Evolutionary conservation across 129 eudicot genomes (phyloP), one percentile per base, ranked within the genome.

Genomic region (Artemisia tridentata): DNA sequence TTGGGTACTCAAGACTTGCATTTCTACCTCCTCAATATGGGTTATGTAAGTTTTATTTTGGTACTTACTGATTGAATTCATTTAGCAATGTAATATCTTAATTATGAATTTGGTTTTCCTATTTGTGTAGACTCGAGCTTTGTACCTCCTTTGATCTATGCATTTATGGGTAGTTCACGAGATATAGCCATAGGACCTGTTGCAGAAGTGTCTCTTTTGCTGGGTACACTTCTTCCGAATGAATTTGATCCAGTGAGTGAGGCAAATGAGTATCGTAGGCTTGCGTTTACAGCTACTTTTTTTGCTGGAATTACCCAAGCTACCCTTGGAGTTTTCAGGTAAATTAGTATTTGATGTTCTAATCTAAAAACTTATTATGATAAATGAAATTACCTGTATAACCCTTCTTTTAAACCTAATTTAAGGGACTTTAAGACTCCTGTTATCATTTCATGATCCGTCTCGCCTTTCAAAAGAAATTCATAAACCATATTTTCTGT

Each of bases 121-220:
- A 49, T 17, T 20, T 64, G 11, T 73, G 76, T 83, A 91, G 97
- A 91, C 61, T 88, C 96, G 11, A 91, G 96, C 80, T 85, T 91
- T 74, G 97, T 91, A 61, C 96, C 97, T 3, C 97, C 97, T 38
- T 62, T 91, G 76, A 75, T 91, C 20, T 91, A 91, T 71, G 92
- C 97, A 38, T 85, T 88, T 77, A 88, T 91, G 97, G 97, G 97
- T 69, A 91, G 97, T 73, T 91, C 97, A 47, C 75, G 91, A 67
- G 97, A 91, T 80, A 87, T 91, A 77, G 97, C 97, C 50, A 91
- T 91, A 7, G 97, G 97, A 41, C 97, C 97, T 5, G 97, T 91
- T 61, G 96, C 97, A 59, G 96, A 86, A 12, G 96, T 91, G 11
- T 91, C 97, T 27, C 90, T 91, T 5, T 74, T 91, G 56, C 73